Evolutionary conservation across 2,329 filamentous ascomycete species (phyloP).

Genomic region (Stemphylium vesicarium): DNA sequence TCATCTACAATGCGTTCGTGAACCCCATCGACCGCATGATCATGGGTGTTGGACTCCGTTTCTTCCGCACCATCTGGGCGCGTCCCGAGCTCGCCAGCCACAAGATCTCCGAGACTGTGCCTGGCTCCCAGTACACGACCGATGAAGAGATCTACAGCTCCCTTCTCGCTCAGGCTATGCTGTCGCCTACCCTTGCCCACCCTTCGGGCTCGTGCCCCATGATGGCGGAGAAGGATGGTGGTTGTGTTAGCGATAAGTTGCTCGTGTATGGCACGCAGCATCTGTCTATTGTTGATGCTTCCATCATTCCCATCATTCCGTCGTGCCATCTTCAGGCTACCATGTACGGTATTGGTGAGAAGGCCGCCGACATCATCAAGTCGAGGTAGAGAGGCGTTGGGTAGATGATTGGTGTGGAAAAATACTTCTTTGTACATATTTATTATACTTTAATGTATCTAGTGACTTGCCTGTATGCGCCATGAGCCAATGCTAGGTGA

Average conservation of each 20-base stretch:
- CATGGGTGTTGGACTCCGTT: conserved; percentile 42
- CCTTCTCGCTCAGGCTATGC: conserved; percentile 22
- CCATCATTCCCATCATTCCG: conserved; percentile 41
- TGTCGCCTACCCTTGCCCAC: conserved; percentile 41
- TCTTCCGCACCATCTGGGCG: conserved; percentile 43
- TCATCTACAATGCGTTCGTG: conserved; percentile 34
- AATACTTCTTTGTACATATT: conserved; percentile 8
- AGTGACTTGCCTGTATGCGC: background rate
- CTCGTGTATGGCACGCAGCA: conserved; percentile 39
- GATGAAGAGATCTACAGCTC: conserved; percentile 32
- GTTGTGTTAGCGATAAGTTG: conserved; percentile 38
- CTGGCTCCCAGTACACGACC: conserved; percentile 29
- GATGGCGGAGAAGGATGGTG: conserved; percentile 30
- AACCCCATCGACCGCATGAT: conserved; percentile 36
- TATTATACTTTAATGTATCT: background rate
- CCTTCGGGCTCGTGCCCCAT: conserved; percentile 40
- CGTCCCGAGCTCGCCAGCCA: conserved; percentile 33
- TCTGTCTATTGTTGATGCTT: conserved; percentile 41
- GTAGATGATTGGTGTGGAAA: background rate
- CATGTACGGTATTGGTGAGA: conserved; percentile 44
- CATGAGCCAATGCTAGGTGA: background rate
- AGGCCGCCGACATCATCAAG: conserved; percentile 44
- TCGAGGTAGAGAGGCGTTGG: conserved; percentile 11
- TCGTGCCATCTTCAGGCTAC: conserved; percentile 39
- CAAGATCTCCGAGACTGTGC: conserved; percentile 30